phyloP scores from a whole-genome alignment of 352 stramenopile species.

The Phytopythium boreale region DNA sequence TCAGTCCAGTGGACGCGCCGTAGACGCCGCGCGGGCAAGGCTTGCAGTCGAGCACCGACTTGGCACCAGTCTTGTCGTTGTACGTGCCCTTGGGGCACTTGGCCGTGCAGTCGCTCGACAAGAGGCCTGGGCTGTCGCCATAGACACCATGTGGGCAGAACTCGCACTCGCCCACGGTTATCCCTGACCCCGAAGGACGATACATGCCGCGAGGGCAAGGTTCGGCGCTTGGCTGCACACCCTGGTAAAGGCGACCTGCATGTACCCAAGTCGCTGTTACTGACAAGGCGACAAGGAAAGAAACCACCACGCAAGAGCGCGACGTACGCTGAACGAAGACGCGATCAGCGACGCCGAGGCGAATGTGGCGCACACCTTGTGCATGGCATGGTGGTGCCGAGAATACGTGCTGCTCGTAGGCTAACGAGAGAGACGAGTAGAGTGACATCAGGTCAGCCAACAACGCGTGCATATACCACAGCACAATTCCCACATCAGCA shows the following conservation, averaged over 20 bases:
- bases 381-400: background rate
- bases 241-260: conserved; percentile 34
- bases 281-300: background rate
- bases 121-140: conserved; percentile 55
- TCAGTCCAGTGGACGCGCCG: conserved; percentile 50
- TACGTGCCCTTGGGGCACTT: conserved; percentile 50
- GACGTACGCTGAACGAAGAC: conserved; percentile 2
- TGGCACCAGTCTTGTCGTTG: conserved; percentile 52
- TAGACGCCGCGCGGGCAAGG: conserved; percentile 60
- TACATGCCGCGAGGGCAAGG: conserved; percentile 71
- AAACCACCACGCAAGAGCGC: background rate
- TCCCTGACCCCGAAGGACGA: conserved; percentile 36
- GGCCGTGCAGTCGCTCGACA: conserved; percentile 58
- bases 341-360: conserved; percentile 3
- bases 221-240: conserved; percentile 42
- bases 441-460: background rate
- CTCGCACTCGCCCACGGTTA: conserved; percentile 55
- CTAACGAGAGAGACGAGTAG: background rate
- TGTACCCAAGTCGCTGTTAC: background rate
- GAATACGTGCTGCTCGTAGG: conserved; percentile 4
- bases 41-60: conserved; percentile 64
- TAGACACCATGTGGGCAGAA: conserved; percentile 75
- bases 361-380: background rate
- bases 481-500: background rate
- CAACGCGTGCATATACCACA: no score